A percentile compares a stretch with the other conserved stretches of the same genome.
These are phyloP conservation scores for Xerocomellus dryophilus DNA, from an alignment of 768 basidiomycete species.

Conservation along the genomic window DNA sequence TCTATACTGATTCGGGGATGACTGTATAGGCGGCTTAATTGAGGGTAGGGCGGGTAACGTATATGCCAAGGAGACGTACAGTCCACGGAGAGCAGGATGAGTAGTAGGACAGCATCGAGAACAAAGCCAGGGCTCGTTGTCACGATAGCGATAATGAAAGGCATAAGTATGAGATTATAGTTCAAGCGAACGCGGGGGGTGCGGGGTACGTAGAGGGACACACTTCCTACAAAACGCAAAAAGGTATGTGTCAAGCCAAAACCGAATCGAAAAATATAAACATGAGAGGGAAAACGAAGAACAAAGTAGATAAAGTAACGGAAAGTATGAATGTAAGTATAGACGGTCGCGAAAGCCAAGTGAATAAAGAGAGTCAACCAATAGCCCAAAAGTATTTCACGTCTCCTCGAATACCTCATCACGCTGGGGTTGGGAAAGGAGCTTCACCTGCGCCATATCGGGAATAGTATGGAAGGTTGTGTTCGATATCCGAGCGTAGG, in stretches of 20 bases:
- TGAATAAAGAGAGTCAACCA: conserved; percentile 58
- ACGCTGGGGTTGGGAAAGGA: neutral
- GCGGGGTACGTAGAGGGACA: conserved; percentile 24
- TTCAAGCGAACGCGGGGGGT: conserved; percentile 32
- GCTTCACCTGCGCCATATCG: conserved; percentile 7
- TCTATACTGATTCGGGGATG: conserved; percentile 9
- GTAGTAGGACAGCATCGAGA: conserved; percentile 23
- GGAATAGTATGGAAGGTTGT: conserved; percentile 6
- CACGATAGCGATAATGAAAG: conserved; percentile 30
- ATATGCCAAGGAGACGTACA: conserved; percentile 22
- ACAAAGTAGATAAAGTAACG: conserved; percentile 33
- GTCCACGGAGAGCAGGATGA: conserved; percentile 17
- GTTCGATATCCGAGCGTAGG: conserved; percentile 5
- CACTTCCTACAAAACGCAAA: conserved; percentile 21
- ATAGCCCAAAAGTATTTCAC: conserved; percentile 50
- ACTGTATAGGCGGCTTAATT: conserved; percentile 7
- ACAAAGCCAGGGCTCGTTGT: conserved; percentile 20
- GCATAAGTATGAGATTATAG: conserved; percentile 29
- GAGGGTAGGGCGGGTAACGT: conserved; percentile 21
- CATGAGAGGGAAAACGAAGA: conserved; percentile 17
- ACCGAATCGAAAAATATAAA: conserved; percentile 33
- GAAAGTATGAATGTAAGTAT: conserved; percentile 25
- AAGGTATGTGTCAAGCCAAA: conserved; percentile 33
- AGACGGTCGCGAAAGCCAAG: conserved; percentile 35
- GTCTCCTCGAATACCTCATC: conserved; percentile 13